A percentile compares a stretch with the other conserved stretches of the same genome.
phyloP scores from a whole-genome alignment of 2,329 filamentous ascomycete genomes.

The Dothistroma pini region DNA sequence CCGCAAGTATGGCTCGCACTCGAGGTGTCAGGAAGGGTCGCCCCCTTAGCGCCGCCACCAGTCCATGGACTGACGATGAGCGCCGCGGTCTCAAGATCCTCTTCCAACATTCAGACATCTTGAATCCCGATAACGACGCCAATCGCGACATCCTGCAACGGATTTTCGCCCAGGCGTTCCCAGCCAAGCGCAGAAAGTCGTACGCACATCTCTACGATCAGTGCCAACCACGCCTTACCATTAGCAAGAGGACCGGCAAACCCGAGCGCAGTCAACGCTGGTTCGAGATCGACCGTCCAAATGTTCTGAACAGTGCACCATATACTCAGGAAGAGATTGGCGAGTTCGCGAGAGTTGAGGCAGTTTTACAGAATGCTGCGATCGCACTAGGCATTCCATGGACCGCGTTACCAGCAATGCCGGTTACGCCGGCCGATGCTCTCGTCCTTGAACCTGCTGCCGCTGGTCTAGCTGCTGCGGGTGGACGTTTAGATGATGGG shows the following conservation, averaged over 20 bases:
- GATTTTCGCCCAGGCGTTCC: not conserved
- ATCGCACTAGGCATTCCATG: not conserved
- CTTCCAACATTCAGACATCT: not conserved
- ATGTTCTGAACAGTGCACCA: not conserved
- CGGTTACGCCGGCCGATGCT: not conserved
- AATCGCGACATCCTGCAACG: not conserved
- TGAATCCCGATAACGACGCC: not conserved
- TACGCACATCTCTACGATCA: not conserved
- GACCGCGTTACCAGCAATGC: not conserved
- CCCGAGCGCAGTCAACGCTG: not conserved
- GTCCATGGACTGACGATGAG: not conserved
- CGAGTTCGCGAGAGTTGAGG: not conserved
- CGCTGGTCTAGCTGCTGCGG: not conserved
- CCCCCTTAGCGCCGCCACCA: not conserved
- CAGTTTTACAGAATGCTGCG: not conserved
- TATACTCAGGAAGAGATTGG: not conserved
- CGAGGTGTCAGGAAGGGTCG: not conserved
- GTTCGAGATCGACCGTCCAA: constrained; percentile 1
- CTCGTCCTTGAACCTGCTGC: not conserved
- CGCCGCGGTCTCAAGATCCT: not conserved
- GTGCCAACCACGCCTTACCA: not conserved
- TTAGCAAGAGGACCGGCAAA: not conserved
- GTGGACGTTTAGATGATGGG: too few relatives aligned
- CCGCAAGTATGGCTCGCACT: not conserved
- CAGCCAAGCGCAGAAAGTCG: not conserved